phyloP scores from a whole-genome alignment of 2,329 filamentous ascomycete genomes.

The Pyrenophora graminea region DNA sequence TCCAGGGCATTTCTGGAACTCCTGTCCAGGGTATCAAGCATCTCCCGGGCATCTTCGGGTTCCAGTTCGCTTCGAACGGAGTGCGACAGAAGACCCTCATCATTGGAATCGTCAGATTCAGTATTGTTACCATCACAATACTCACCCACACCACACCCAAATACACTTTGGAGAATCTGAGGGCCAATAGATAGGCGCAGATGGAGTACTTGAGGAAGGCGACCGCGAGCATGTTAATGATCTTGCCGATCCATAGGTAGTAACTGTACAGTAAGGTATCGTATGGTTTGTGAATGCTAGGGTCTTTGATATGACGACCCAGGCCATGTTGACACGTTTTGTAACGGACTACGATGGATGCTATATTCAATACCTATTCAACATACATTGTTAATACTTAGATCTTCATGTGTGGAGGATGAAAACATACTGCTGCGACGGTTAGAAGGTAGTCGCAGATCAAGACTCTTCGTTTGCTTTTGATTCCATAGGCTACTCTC shows the following conservation, averaged over 20 bases:
- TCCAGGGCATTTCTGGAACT: no score
- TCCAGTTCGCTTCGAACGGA: conserved; percentile 38
- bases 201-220: conserved; percentile 34
- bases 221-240: conserved; percentile 34
- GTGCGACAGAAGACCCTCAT: conserved; percentile 26
- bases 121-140: conserved; percentile 29
- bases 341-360: conserved; percentile 20
- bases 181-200: conserved; percentile 31
- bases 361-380: conserved; percentile 23
- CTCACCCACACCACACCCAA: conserved; percentile 27
- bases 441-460: conserved; percentile 31
- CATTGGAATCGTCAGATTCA: conserved; percentile 29
- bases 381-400: no score
- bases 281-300: conserved; percentile 22
- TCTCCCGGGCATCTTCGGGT: conserved; percentile 20
- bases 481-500: conserved; percentile 27
- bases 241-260: conserved; percentile 26
- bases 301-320: conserved; percentile 31
- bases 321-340: conserved; percentile 19
- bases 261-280: conserved; percentile 27
- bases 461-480: conserved; percentile 24
- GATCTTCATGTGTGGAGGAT: no score
- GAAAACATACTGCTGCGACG: conserved; percentile 21
- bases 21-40: conserved; percentile 21
- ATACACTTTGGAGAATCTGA: conserved; percentile 31